A percentile compares a stretch with the other conserved stretches of the same genome.
phyloP scores from a whole-genome alignment of 306 rosid species.

The Hylodesmum podocarpum region DNA sequence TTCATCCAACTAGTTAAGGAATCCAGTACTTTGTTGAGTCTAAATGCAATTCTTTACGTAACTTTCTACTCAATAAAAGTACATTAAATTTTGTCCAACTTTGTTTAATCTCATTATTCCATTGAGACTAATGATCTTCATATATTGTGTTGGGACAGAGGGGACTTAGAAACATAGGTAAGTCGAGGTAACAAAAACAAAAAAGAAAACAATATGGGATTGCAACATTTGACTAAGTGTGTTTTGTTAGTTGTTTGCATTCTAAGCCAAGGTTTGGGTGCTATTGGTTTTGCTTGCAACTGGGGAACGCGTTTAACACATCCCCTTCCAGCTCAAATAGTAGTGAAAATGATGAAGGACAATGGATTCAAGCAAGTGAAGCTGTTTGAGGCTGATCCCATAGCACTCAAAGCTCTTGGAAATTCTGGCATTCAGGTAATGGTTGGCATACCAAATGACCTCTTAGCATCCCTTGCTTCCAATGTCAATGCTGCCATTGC shows the following conservation, averaged over 20 bases:
- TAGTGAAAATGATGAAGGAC: slow-evolving; percentile 74
- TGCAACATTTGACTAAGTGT: slow-evolving; percentile 21
- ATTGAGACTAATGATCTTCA: slow-evolving; percentile 21
- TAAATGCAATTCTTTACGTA: slow-evolving; percentile 64
- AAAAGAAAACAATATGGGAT: slow-evolving; percentile 48
- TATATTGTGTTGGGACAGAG: slow-evolving; percentile 24
- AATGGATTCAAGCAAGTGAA: slow-evolving; percentile 86
- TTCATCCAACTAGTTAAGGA: slow-evolving; percentile 42
- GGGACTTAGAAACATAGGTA: neutral
- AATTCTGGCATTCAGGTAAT: slow-evolving; percentile 73
- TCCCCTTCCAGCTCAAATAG: slow-evolving; percentile 60
- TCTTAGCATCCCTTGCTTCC: slow-evolving; percentile 63
- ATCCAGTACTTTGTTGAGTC: slow-evolving; percentile 53
- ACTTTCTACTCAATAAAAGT: slow-evolving; percentile 52
- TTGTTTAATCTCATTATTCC: neutral
- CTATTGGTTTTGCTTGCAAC: slow-evolving; percentile 63
- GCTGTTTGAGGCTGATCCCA: slow-evolving; percentile 86
- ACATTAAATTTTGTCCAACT: neutral
- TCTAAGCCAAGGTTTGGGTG: slow-evolving; percentile 48
- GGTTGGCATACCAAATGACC: slow-evolving; percentile 90
- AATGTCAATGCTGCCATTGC: slow-evolving; percentile 62
- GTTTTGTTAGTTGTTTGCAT: slow-evolving; percentile 49
- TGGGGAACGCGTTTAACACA: slow-evolving; percentile 87
- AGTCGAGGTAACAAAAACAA: neutral
- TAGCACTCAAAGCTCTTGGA: slow-evolving; percentile 78